Percentiles rank a stretch among this genome's conserved stretches.
These are phyloP conservation scores for Hypoxylon trugodes DNA, from an alignment of 495 filamentous ascomycete species.

Conservation along the genomic window DNA sequence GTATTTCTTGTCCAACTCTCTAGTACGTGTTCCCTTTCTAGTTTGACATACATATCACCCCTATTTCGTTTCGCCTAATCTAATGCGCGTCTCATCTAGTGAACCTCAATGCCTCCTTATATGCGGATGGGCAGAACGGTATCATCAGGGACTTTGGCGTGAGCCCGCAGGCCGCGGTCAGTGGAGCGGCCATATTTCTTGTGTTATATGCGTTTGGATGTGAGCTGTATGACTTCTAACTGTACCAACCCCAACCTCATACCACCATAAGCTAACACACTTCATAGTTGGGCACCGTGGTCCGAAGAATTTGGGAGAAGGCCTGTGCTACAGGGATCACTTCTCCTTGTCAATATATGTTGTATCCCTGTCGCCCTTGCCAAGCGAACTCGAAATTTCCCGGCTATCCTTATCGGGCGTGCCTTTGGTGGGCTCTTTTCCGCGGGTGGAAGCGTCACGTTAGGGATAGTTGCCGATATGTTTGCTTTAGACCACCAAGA, in stretches of 20 bases:
- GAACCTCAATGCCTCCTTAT: slow-evolving; percentile 83
- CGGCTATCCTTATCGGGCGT: slow-evolving; percentile 70
- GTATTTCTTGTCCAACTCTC: slow-evolving; percentile 80
- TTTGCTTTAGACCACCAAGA: slow-evolving; percentile 74
- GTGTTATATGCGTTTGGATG: slow-evolving; percentile 80
- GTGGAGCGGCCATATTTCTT: slow-evolving; percentile 76
- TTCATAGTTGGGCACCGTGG: slow-evolving; percentile 75
- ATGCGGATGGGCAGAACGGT: slow-evolving; percentile 68
- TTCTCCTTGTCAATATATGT: slow-evolving; percentile 80
- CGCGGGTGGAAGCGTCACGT: slow-evolving; percentile 80
- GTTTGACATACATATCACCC: slow-evolving; percentile 51
- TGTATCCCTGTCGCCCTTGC: slow-evolving; percentile 76
- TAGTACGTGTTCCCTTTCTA: slow-evolving; percentile 42
- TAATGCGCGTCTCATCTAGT: slow-evolving; percentile 44
- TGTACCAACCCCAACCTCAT: neutral
- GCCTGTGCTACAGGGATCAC: slow-evolving; percentile 72
- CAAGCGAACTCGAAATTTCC: slow-evolving; percentile 65
- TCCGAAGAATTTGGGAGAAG: slow-evolving; percentile 78
- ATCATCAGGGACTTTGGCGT: slow-evolving; percentile 70
- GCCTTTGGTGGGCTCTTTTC: slow-evolving; percentile 75
- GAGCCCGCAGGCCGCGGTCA: slow-evolving; percentile 67
- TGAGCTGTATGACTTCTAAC: slow-evolving; percentile 58
- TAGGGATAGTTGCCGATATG: slow-evolving; percentile 85
- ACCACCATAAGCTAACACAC: slow-evolving; percentile 19
- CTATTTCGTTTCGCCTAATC: neutral